A percentile compares a stretch with the other conserved stretches of the same genome.
These are phyloP conservation scores for Prunus kanzakura DNA, from an alignment of 306 rosid species.

Conservation along the genomic window DNA sequence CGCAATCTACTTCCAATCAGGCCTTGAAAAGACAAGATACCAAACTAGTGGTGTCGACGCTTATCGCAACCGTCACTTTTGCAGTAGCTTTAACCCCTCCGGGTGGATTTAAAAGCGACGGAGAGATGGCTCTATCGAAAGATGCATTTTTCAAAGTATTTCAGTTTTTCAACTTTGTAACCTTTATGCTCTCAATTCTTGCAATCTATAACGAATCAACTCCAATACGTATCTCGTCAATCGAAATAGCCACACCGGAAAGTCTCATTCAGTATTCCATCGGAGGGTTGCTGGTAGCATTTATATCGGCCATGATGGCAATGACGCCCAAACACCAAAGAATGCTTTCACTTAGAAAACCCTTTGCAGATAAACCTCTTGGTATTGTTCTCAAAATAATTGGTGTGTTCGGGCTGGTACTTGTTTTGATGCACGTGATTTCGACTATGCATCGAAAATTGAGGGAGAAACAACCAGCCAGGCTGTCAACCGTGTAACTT, in stretches of 20 bases:
- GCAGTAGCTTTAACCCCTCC: neutral
- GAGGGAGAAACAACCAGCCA: no score
- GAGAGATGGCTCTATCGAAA: neutral
- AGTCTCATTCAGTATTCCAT: slow-evolving; percentile 3
- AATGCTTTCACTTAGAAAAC: no score
- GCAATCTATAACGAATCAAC: neutral
- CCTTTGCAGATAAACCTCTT: no score
- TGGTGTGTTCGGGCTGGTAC: no score
- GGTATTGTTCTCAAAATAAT: no score
- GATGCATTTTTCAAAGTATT: neutral
- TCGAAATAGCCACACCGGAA: neutral
- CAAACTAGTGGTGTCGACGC: neutral
- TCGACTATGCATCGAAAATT: no score
- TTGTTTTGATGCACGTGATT: no score
- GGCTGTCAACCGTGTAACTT: no score
- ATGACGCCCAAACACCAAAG: neutral
- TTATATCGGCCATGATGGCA: neutral
- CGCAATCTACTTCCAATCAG: neutral
- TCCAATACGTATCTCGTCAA: neutral
- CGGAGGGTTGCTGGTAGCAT: neutral
- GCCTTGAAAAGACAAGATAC: neutral
- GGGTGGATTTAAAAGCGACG: neutral
- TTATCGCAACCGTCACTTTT: slow-evolving; percentile 2
- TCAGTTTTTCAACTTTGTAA: neutral
- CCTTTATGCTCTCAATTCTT: neutral